phyloP scores from a whole-genome alignment of 2,329 filamentous ascomycete species.

The Arthrobotrys sinensis region DNA sequence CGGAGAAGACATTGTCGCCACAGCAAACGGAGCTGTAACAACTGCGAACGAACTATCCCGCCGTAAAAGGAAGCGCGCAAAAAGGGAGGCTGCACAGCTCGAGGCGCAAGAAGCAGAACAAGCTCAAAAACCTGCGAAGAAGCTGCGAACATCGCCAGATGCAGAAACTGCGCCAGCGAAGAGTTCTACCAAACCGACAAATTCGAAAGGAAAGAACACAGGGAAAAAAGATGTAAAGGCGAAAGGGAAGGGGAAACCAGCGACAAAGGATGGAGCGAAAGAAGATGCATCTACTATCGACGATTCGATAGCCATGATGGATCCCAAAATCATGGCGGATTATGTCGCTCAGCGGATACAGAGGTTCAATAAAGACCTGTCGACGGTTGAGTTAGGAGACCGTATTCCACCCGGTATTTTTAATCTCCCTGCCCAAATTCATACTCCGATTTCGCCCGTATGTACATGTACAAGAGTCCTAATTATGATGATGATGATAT shows the following conservation, averaged over 20 bases:
- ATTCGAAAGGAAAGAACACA: background rate
- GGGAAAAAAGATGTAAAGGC: conserved; percentile 6
- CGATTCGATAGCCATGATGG: conserved; percentile 84
- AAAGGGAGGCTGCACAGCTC: conserved; percentile 37
- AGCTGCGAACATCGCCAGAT: conserved; percentile 39
- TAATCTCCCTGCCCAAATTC: conserved; percentile 61
- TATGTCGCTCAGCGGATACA: conserved; percentile 84
- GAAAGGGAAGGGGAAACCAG: conserved; percentile 51
- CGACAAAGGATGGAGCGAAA: conserved; percentile 54
- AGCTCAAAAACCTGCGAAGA: conserved; percentile 32
- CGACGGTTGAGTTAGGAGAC: conserved; percentile 86
- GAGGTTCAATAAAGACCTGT: conserved; percentile 84
- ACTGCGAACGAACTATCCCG: conserved; percentile 46
- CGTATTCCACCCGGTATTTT: conserved; percentile 80
- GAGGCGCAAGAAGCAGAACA: conserved; percentile 8
- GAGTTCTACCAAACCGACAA: conserved; percentile 8
- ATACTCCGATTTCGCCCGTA: conserved; percentile 5
- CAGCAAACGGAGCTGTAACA: conserved; percentile 29
- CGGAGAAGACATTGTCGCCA: conserved; percentile 54
- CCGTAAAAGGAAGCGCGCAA: conserved; percentile 54
- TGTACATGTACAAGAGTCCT: conserved; percentile 23
- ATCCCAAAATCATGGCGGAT: conserved; percentile 85
- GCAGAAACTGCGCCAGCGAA: conserved; percentile 10
- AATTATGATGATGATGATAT: conserved; percentile 3
- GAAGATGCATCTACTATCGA: conserved; percentile 73